Evolutionary conservation across 352 stramenopile species (phyloP).

Genomic region (Pythium coloratum): DNA sequence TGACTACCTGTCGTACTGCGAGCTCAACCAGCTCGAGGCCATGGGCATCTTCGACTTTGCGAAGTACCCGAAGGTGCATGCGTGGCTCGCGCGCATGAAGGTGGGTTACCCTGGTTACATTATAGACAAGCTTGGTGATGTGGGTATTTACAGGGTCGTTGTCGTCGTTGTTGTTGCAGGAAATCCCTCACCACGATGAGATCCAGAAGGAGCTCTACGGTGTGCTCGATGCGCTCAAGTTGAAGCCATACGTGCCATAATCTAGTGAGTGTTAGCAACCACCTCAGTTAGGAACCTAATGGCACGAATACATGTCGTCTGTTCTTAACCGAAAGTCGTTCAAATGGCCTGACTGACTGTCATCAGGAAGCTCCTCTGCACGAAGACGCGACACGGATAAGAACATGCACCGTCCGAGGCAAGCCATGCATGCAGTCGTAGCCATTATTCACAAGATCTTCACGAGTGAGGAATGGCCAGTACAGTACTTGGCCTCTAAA

Average conservation of each 20-base stretch:
- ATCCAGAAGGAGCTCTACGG: constrained; percentile 31
- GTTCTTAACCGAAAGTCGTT: too few species aligned
- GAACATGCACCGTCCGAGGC: too few species aligned
- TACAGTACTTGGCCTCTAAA: too few species aligned
- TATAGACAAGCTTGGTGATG: not conserved
- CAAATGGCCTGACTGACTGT: too few species aligned
- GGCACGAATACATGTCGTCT: too few species aligned
- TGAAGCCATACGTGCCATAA: not conserved
- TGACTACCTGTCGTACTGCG: constrained; percentile 57
- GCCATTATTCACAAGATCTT: too few species aligned
- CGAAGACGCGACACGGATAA: too few species aligned
- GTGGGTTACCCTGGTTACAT: not conserved
- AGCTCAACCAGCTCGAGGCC: constrained; percentile 61
- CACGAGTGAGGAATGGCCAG: too few species aligned
- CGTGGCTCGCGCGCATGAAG: constrained; percentile 30
- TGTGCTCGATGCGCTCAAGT: constrained; percentile 15
- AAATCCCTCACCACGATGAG: constrained; percentile 43
- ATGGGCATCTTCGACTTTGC: constrained; percentile 47
- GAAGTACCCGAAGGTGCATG: constrained; percentile 16
- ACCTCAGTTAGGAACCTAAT: not conserved
- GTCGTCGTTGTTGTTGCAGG: constrained; percentile 1
- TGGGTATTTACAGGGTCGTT: not conserved
- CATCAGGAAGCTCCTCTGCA: too few species aligned
- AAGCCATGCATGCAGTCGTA: too few species aligned
- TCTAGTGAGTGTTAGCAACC: not conserved